A percentile compares a stretch with the other conserved stretches of the same genome.
These are phyloP conservation scores for Blastomyces parvus DNA, from an alignment of 2,329 filamentous ascomycete genomes.

Conservation along the genomic window DNA sequence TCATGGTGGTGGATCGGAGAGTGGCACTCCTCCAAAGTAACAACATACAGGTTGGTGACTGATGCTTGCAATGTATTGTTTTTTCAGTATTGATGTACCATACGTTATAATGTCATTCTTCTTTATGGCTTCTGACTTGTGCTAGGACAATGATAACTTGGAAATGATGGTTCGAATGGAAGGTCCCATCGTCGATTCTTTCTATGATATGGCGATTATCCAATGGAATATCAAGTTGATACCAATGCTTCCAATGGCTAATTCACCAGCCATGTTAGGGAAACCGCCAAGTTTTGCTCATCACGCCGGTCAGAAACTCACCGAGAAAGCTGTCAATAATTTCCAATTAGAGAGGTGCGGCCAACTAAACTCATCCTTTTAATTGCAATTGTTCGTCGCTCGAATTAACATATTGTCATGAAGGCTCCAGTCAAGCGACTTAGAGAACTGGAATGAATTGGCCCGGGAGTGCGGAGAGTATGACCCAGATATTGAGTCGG, in stretches of 20 bases:
- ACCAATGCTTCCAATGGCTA: conserved; percentile 49
- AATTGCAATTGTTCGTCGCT: background rate
- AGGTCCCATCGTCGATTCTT: conserved; percentile 63
- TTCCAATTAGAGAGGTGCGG: background rate
- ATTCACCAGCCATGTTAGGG: conserved; percentile 39
- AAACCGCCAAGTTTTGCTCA: conserved; percentile 19
- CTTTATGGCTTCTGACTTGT: background rate
- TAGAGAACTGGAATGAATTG: background rate
- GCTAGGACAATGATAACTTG: conserved; percentile 60
- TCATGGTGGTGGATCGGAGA: conserved; percentile 64
- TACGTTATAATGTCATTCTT: background rate
- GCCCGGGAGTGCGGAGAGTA: conserved; percentile 33
- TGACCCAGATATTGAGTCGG: conserved; percentile 50
- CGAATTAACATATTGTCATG: background rate
- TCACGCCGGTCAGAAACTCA: background rate
- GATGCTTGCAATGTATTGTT: background rate
- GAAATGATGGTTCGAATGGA: conserved; percentile 74
- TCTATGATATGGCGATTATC: conserved; percentile 65
- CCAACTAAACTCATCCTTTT: background rate
- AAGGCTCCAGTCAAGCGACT: background rate
- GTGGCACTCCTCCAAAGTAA: conserved; percentile 66
- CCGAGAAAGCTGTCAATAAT: conserved; percentile 29
- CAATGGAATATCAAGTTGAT: conserved; percentile 59
- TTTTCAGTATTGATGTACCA: background rate
- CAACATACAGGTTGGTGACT: conserved; percentile 50